phyloP scores from a whole-genome alignment of 129 eudicot genomes.

The Ambrosia trifida region DNA sequence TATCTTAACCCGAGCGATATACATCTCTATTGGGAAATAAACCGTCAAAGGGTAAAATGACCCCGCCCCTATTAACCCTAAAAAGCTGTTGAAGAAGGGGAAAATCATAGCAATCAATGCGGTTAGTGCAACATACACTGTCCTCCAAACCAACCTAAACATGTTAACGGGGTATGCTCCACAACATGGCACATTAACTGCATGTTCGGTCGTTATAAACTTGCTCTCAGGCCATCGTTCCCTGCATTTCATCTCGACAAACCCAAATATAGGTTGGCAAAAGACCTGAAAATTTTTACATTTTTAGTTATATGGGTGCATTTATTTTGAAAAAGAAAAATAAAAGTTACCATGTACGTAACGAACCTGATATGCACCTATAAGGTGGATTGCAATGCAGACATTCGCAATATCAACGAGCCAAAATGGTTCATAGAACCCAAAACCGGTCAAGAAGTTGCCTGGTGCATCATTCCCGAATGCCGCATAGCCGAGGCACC shows the following conservation, averaged over 20 bases:
- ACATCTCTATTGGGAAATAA: conserved; percentile 86
- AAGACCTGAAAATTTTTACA: conserved; percentile 41
- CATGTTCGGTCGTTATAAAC: conserved; percentile 53
- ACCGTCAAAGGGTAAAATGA: conserved; percentile 88
- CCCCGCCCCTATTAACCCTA: conserved; percentile 86
- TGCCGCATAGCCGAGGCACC: conserved; percentile 77
- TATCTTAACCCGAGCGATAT: conserved; percentile 64
- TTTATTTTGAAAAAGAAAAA: not conserved
- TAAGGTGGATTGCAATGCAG: conserved; percentile 77
- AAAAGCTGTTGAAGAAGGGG: conserved; percentile 85
- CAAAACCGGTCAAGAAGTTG: conserved; percentile 86
- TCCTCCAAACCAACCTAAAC: conserved; percentile 87
- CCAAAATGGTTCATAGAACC: conserved; percentile 92
- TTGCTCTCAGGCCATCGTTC: conserved; percentile 69
- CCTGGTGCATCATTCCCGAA: conserved; percentile 87
- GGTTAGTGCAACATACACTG: conserved; percentile 60
- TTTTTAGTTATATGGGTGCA: not conserved
- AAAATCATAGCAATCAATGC: conserved; percentile 75
- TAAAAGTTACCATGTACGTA: not conserved
- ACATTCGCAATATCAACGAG: conserved; percentile 74
- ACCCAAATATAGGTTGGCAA: conserved; percentile 73
- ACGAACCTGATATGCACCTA: conserved; percentile 86
- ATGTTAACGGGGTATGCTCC: conserved; percentile 52
- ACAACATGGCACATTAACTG: conserved; percentile 41
- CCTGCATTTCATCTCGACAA: conserved; percentile 53